Evolutionary conservation across 305 asterid species (phyloP).

Genomic region (Fraxinus dipetala): DNA sequence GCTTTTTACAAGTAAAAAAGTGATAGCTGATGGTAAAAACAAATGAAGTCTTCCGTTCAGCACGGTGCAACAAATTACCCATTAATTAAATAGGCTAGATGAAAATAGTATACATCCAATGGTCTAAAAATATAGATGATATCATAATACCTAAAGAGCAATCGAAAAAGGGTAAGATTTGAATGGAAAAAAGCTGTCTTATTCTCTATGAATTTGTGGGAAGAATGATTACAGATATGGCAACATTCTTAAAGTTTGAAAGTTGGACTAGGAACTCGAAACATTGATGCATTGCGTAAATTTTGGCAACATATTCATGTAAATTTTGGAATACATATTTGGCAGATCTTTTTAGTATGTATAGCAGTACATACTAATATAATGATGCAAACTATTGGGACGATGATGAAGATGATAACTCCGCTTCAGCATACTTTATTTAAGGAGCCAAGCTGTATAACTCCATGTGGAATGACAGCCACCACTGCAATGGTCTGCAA

Average conservation of each 20-base stretch:
- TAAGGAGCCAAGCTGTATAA: slow-evolving; percentile 80
- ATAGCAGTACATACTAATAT: neutral
- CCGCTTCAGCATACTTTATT: slow-evolving; percentile 49
- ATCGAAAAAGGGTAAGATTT: neutral
- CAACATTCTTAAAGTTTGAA: neutral
- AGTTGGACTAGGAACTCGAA: neutral
- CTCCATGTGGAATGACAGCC: slow-evolving; percentile 81
- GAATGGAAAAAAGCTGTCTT: neutral
- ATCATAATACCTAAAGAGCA: neutral
- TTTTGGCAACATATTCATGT: too few species aligned
- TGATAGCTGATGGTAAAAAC: neutral
- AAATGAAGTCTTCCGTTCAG: neutral
- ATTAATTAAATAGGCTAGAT: neutral
- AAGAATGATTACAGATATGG: neutral
- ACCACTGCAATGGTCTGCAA: slow-evolving; percentile 89
- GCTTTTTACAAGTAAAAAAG: neutral
- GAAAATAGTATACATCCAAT: neutral
- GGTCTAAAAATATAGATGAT: neutral
- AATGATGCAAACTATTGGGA: neutral
- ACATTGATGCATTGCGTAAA: neutral
- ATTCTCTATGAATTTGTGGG: neutral
- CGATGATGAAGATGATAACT: slow-evolving; percentile 10
- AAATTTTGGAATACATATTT: neutral
- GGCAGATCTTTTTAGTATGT: neutral
- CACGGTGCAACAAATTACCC: neutral